phyloP scores from a whole-genome alignment of 1,139 yeast genomes.

The Geotrichum reessii region DNA sequence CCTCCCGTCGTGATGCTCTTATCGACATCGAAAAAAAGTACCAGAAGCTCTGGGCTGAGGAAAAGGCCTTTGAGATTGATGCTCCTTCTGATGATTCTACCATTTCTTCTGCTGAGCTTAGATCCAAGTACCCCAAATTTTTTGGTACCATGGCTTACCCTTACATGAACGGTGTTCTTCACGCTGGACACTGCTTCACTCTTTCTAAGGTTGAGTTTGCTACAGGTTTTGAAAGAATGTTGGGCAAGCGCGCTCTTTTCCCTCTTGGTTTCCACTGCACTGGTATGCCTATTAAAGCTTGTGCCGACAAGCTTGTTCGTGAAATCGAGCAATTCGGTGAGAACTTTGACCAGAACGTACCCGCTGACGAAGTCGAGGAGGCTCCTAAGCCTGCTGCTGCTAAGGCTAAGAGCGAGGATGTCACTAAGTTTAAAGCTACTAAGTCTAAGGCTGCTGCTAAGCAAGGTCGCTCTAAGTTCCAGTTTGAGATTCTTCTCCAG shows the following conservation, averaged over 20 bases:
- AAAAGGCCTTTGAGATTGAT: constrained; percentile 75
- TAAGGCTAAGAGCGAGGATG: constrained; percentile 55
- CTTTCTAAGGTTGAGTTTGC: constrained; percentile 92
- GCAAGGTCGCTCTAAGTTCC: constrained; percentile 90
- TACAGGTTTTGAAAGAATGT: constrained; percentile 90
- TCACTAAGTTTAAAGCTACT: constrained; percentile 84
- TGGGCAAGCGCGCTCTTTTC: constrained; percentile 85
- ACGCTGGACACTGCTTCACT: constrained; percentile 96
- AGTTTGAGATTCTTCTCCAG: constrained; percentile 93
- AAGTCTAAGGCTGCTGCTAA: constrained; percentile 91
- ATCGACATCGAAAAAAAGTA: constrained; percentile 85
- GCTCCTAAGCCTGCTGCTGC: constrained; percentile 33
- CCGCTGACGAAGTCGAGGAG: constrained; percentile 50
- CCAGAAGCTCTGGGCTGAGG: constrained; percentile 82
- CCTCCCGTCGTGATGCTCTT: constrained; percentile 90
- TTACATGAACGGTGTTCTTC: constrained; percentile 97
- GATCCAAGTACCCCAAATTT: constrained; percentile 75
- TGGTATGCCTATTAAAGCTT: constrained; percentile 96
- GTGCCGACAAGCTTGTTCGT: constrained; percentile 92
- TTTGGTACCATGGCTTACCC: constrained; percentile 97
- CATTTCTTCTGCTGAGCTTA: constrained; percentile 63
- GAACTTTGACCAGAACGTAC: constrained; percentile 66
- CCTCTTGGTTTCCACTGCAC: constrained; percentile 99
- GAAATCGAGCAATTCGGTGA: constrained; percentile 88
- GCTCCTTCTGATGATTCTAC: constrained; percentile 77